Evolutionary conservation across 2,329 filamentous ascomycete genomes (phyloP).

Genomic region (Beauveria brongniartii): DNA sequence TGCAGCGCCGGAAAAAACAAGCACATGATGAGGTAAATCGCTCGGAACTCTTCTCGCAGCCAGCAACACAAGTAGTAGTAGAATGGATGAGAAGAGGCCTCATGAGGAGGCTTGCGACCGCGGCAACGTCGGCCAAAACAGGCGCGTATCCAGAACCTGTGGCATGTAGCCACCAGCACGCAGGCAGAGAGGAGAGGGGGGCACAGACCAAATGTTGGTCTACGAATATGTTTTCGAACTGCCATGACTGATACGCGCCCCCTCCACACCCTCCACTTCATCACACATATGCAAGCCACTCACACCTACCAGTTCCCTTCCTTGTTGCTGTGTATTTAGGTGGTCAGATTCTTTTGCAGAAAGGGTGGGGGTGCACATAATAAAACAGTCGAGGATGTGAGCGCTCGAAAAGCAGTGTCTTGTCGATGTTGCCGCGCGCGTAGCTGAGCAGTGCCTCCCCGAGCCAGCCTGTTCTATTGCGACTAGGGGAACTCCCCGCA

Average conservation of each 20-base stretch:
- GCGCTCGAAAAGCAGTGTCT: background rate
- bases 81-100: background rate
- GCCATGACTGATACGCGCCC: background rate
- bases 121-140: constrained; percentile 9
- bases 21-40: background rate
- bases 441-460: no score
- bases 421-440: background rate
- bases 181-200: background rate
- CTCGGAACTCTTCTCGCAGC: background rate
- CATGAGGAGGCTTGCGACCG: background rate
- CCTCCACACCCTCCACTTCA: background rate
- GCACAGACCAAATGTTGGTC: background rate
- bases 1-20: no score
- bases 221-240: no score
- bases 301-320: no score
- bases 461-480: no score
- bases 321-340: no score
- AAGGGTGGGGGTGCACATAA: background rate
- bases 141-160: background rate
- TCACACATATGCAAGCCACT: background rate
- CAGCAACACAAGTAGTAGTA: background rate
- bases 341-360: no score
- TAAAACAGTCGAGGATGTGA: background rate
- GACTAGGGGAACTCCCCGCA: no score
- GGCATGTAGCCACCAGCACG: background rate